Percentiles rank a stretch among this genome's conserved stretches.
Conservation (phyloP, 1,139 yeast species). For the Ogataea hybrid region DNA sequence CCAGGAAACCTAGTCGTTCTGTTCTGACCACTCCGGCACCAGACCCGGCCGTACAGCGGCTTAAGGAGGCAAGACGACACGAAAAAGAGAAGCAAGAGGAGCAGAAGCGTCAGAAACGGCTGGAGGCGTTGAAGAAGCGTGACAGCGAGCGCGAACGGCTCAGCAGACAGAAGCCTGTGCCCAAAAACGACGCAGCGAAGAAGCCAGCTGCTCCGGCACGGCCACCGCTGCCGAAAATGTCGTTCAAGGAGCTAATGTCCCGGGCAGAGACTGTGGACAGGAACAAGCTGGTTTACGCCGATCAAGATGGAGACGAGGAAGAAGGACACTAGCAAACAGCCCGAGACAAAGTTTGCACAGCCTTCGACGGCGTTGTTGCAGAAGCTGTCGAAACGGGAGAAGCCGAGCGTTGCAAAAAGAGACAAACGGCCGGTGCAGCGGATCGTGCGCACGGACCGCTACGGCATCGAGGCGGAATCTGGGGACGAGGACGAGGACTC, state of each 20-base stretch:
- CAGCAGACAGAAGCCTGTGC: background rate
- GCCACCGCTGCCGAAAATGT: conserved; percentile 43
- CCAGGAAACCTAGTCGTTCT: background rate
- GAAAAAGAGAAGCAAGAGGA: conserved; percentile 44
- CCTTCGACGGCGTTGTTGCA: conserved; percentile 35
- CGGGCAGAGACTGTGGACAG: conserved; percentile 58
- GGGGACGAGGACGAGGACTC: conserved; percentile 15
- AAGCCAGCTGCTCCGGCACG: background rate
- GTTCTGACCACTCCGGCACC: conserved; percentile 1
- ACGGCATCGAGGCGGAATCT: conserved; percentile 26
- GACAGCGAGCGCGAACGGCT: conserved; percentile 5
- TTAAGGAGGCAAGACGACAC: conserved; percentile 61
- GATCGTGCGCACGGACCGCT: conserved; percentile 17
- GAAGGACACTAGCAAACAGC: background rate
- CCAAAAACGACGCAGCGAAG: background rate
- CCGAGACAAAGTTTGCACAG: conserved; percentile 29
- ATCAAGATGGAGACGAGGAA: conserved; percentile 11
- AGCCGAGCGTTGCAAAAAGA: background rate
- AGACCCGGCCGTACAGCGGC: conserved; percentile 59
- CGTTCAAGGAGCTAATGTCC: conserved; percentile 67
- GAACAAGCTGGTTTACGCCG: conserved; percentile 27
- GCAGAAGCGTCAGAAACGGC: conserved; percentile 10
- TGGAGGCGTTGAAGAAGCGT: conserved; percentile 6
- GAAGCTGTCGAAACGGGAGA: conserved; percentile 24
- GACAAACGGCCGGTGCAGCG: background rate